A percentile compares a stretch with the other conserved stretches of the same genome.
phyloP scores from a whole-genome alignment of 1,284 basidiomycete genomes.

The Blastosporella zonata region DNA sequence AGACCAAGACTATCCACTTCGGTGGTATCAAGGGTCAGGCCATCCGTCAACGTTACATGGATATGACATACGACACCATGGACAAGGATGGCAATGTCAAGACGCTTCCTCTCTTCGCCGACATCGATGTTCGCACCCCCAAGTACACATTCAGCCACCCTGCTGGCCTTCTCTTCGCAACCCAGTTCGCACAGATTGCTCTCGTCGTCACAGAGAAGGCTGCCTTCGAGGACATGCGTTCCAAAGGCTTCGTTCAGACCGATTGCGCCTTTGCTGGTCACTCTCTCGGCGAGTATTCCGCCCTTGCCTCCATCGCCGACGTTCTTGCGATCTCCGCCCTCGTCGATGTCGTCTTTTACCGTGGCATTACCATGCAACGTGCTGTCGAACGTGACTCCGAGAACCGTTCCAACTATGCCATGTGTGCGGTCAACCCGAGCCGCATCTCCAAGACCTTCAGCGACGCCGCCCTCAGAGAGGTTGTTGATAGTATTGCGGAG shows the following conservation, averaged over 20 bases:
- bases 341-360: constrained; percentile 98
- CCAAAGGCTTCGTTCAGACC: constrained; percentile 91
- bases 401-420: constrained; percentile 95
- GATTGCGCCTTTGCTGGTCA: constrained; percentile 96
- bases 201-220: constrained; percentile 97
- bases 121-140: constrained; percentile 89
- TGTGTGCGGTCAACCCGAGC: constrained; percentile 98
- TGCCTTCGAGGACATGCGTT: constrained; percentile 97
- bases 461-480: constrained; percentile 90
- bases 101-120: constrained; percentile 91
- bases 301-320: constrained; percentile 94
- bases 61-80: constrained; percentile 96
- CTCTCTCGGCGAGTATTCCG: constrained; percentile 97
- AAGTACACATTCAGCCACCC: constrained; percentile 98
- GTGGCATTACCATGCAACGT: constrained; percentile 99
- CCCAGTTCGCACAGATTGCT: constrained; percentile 98
- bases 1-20: constrained; percentile 97
- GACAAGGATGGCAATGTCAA: constrained; percentile 94
- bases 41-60: constrained; percentile 98
- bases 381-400: constrained; percentile 92
- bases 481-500: constrained; percentile 86
- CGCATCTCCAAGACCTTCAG: constrained; percentile 93
- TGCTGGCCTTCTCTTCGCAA: constrained; percentile 92
- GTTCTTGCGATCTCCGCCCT: constrained; percentile 95
- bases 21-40: constrained; percentile 98